Conservation (phyloP, 1,284 basidiomycete genomes). For the Termitomyces sp. region DNA sequence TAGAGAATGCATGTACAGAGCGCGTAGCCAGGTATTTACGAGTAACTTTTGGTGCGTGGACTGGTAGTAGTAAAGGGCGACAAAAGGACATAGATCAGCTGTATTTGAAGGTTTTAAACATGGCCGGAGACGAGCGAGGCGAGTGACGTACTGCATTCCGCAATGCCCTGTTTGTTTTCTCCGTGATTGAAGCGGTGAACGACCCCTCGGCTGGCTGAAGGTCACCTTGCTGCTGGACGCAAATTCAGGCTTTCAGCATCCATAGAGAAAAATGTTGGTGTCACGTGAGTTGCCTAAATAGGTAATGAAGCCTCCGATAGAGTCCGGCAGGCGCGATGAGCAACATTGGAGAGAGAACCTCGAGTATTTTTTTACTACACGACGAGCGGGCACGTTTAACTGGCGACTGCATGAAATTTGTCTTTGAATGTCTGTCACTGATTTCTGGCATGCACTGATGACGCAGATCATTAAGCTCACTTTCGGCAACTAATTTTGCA, state of each 20-base stretch:
- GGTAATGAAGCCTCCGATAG: not conserved
- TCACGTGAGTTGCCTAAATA: not conserved
- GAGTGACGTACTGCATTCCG: constrained; percentile 45
- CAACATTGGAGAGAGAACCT: too few relatives aligned
- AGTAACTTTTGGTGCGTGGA: constrained; percentile 27
- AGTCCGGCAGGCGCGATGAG: not conserved
- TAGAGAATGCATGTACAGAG: constrained; percentile 8
- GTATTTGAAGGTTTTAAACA: constrained; percentile 8
- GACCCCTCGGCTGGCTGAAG: constrained; percentile 12
- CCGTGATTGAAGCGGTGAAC: constrained; percentile 13
- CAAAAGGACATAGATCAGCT: constrained; percentile 61
- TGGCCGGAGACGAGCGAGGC: not conserved
- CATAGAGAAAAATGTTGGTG: not conserved
- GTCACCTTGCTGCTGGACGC: not conserved
- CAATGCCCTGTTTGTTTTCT: constrained; percentile 19
- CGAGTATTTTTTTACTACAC: not conserved
- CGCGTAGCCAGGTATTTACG: constrained; percentile 17
- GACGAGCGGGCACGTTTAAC: not conserved
- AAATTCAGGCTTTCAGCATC: not conserved
- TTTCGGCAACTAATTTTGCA: not conserved
- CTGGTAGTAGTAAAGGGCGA: constrained; percentile 40
- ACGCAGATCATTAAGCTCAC: not conserved
- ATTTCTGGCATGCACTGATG: not conserved
- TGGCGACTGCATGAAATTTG: not conserved
- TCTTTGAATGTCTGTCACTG: not conserved